Percentiles rank a stretch among this genome's conserved stretches.
Evolutionary conservation across 129 eudicot genomes (phyloP).

Genomic region (Solidago caesia): DNA sequence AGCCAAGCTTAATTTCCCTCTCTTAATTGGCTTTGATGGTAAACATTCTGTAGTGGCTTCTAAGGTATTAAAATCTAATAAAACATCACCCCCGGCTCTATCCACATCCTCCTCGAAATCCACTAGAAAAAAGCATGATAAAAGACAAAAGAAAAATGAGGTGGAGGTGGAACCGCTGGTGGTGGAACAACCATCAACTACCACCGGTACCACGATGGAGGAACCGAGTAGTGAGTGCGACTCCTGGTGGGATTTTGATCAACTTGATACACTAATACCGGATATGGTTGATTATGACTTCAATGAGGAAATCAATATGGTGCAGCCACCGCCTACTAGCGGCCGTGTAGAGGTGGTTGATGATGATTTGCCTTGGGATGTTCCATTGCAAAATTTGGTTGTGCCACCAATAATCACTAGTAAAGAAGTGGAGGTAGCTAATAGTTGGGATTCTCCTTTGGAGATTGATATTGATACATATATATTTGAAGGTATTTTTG

Average conservation of each 20-base stretch:
- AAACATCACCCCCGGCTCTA: not conserved
- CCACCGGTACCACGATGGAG: conserved; percentile 9
- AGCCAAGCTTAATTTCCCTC: conserved; percentile 52
- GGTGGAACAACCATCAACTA: not conserved
- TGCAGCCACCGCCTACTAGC: not conserved
- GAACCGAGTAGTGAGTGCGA: conserved; percentile 23
- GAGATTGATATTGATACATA: conserved; percentile 23
- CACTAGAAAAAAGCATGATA: not conserved
- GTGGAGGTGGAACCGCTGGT: not conserved
- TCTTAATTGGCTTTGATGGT: conserved; percentile 27
- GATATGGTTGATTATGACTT: conserved; percentile 22
- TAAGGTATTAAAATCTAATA: conserved; percentile 11
- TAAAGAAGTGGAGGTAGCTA: not conserved
- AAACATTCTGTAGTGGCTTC: not conserved
- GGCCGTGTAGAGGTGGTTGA: conserved; percentile 11
- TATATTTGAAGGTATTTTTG: conserved; percentile 24
- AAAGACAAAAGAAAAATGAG: conserved; percentile 20
- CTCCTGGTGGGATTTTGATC: conserved; percentile 14
- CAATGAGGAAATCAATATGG: conserved; percentile 17
- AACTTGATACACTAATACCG: conserved; percentile 1
- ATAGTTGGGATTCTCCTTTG: conserved; percentile 13
- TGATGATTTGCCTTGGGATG: conserved; percentile 23
- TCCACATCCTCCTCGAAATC: conserved; percentile 20
- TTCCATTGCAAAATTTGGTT: conserved; percentile 14
- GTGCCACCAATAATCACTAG: conserved; percentile 4